phyloP scores from a whole-genome alignment of 108 stramenopile genomes.

The Skeletonema menzelii region DNA sequence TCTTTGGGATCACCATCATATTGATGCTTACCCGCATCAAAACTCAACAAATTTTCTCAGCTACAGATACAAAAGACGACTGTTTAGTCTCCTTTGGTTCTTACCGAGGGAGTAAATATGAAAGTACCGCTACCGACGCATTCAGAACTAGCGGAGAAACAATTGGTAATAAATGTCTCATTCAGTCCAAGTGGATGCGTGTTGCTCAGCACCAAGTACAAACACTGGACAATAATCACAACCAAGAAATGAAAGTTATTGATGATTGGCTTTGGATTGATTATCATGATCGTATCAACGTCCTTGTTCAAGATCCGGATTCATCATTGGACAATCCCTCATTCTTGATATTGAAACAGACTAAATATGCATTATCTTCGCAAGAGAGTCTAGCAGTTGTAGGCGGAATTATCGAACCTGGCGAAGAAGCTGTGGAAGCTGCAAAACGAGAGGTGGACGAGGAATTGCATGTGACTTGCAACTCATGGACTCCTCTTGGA shows the following conservation, averaged over 20 bases:
- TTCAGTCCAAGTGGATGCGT: constrained; percentile 77
- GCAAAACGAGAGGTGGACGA: constrained; percentile 73
- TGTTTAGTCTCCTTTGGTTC: constrained; percentile 20
- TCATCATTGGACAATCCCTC: constrained; percentile 7
- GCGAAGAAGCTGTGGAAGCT: constrained; percentile 57
- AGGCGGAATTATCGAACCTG: constrained; percentile 81
- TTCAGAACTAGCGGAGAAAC: constrained; percentile 15
- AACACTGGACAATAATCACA: constrained; percentile 16
- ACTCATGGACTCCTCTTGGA: constrained; percentile 57
- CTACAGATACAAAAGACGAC: not conserved
- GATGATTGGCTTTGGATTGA: constrained; percentile 89
- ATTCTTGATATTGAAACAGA: constrained; percentile 77
- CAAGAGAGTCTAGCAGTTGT: constrained; percentile 63
- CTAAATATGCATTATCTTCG: constrained; percentile 79
- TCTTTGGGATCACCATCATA: not conserved
- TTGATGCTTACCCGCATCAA: not conserved
- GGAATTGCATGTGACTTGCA: constrained; percentile 65
- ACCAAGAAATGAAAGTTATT: constrained; percentile 34
- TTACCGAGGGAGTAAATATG: constrained; percentile 21
- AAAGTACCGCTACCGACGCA: not conserved
- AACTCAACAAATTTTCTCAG: not conserved
- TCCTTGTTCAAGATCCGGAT: constrained; percentile 62
- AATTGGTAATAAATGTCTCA: constrained; percentile 55
- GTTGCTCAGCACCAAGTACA: constrained; percentile 68
- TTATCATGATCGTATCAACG: constrained; percentile 88